Base-by-base conservation (phyloP, 1,139 yeast genomes). In the Candida labiduridarum region DNA sequence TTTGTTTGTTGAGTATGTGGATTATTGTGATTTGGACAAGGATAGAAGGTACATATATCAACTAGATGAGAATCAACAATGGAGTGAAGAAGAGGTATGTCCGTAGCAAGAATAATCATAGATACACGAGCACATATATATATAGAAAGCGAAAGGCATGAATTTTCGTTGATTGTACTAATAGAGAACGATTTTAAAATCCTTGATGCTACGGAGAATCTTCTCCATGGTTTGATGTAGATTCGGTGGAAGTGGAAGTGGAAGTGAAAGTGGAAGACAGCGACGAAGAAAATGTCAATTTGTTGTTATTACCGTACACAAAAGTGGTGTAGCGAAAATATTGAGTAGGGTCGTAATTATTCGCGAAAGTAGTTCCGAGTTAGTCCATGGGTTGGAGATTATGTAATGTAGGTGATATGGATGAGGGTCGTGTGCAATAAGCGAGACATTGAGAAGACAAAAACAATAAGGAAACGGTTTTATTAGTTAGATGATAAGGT, bases 21-120 rank as follows among this genome's bases (percentile, higher is more conserved):
- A 89, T 65, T 78, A 78, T 59, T 79, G 84, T 52, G 86, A 84
- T 56, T 71, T 85, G 56, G 82, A 78, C 49, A 74, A 69, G 68
- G 87, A 83, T 58, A 73, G 80, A 54, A 74, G 92, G 57, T 75
- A 74, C 49, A 65, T 82, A 27, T 82, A 81, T 59, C 78, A 79
- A 51, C 76, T 84, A 58, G 80, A 78, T 52, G 76, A 70, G 45
- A 68, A 73, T 49, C 90, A 85, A 55, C 82, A 79, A 59, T 89
- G 96, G 96, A 75, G 74, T 43, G 94, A 88, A 63, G 75, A 74
- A 51, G 95, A 87, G 60, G 88, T 89, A 6, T 88, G 95, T 68
- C 96, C 96, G 10, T 25, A 25, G 29, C 10, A 9, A 9, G 29
- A 25, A 25, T 8, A 2, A 8, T 9, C 6, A 25, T 8, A 25